Evolutionary conservation across 2,329 filamentous ascomycete species (phyloP), one percentile per base, ranked within the genome.

Genomic region (Coniella vitis): DNA sequence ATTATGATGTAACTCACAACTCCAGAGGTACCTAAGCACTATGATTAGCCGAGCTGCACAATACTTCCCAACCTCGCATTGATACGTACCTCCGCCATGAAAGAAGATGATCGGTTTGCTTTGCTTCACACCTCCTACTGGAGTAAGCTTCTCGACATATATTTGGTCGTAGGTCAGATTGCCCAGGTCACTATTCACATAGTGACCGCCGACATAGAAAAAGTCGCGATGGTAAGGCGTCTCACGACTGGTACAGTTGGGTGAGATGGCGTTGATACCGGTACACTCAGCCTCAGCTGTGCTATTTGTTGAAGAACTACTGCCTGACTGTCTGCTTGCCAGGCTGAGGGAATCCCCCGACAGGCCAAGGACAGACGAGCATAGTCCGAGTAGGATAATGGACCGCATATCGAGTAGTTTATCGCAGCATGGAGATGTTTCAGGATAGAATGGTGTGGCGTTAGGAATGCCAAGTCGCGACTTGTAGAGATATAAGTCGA

Each of bases 81-180:
- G 4, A 2, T 57, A 60, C 19, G 59, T 57, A 13, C 57, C 61
- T 17, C 60, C 60, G 31, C 61, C 61, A 41, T 61, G 61, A 35
- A 63, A 58, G 57, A 63, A 63, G 43, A 63, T 56, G 21, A 63
- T 54, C 7, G 61, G 61, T 10, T 57, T 57, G 5, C 55, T 47
- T 12, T 56, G 55, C 12, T 46, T 51, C 21, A 54, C 54, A 7
- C 53, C 47, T 8, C 38, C 38, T 3, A 49, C 32, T 10, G 61
- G 61, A 4, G 60, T 60, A 36, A 63, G 59, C 53, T 63, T 63
- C 53, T 63, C 61, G 36, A 63, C 61, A 47, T 61, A 63, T 14
- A 63, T 57, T 48, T 63, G 61, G 37, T 56, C 55, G 12, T 54
- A 51, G 45, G 57, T 52, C 43, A 57, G 51, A 55, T 55, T 55